Evolutionary conservation across 2,329 filamentous ascomycete genomes (phyloP), one percentile per base, ranked within the genome.

Genomic region (Salinomyces thailandicus): DNA sequence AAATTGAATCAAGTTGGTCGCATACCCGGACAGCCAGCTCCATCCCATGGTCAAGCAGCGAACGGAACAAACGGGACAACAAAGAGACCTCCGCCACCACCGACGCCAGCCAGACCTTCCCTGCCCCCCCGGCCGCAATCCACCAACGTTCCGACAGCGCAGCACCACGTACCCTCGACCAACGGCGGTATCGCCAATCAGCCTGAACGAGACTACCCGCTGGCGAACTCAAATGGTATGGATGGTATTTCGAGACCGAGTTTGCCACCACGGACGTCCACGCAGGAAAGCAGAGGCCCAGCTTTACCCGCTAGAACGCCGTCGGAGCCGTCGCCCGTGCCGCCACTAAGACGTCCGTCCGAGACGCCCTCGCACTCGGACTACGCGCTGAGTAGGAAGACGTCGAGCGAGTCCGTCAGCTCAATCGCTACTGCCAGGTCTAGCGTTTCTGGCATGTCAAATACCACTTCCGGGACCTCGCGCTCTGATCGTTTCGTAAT

Each of bases 371-470:
- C 50, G 19, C 44, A 45, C 32, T 39, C 51, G 20, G 49, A 48
- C 2, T 48, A 44, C 30, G 33, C 40, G 3, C 44, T 58, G 6
- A 54, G 50, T 26, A 58, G 64, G 27, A 58, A 57, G 41, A 56
- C 50, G 5, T 72, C 69, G 0, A 52, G 53, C 17, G 73, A 74
- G 33, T 75, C 72, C 2, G 59, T 68, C 30, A 66, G 67, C 12
- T 75, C 73, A 7, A 59, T 62, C 47, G 64, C 59, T 4, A 68
- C 65, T 12, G 58, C 55, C 4, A 55, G 59, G 12, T 70, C 66
- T 3, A 69, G 66, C 4, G 52, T 68, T 7, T 74, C 72, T 9
- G 64, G 64, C 33, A 57, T 61, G 6, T 72, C 71, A 2, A 62
- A 62, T 24, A 44, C 47, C 1, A 54, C 53, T 3, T 51, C 49